Conservation (phyloP, 768 basidiomycete species). For the Termitomyces sp. region DNA sequence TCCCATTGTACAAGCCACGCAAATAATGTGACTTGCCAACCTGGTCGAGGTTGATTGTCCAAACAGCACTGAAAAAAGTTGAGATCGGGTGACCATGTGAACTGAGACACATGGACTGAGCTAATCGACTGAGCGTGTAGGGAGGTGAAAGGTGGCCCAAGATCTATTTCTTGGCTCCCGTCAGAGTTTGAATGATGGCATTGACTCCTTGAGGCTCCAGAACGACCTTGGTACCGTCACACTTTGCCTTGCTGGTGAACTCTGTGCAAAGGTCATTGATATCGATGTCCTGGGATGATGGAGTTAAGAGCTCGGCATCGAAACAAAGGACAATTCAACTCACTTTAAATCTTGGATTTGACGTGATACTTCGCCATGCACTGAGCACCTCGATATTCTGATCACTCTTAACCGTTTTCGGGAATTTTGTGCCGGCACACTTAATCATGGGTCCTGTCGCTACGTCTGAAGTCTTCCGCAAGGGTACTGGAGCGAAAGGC, state of each 20-base stretch:
- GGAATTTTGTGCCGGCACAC: slow-evolving; percentile 65
- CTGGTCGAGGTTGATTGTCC: not conserved
- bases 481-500: slow-evolving; percentile 40
- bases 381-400: slow-evolving; percentile 72
- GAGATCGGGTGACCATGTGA: not conserved
- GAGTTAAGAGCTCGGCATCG: not conserved
- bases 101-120: not conserved
- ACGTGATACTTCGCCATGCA: slow-evolving; percentile 75
- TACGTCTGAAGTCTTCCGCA: slow-evolving; percentile 39
- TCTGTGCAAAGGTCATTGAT: slow-evolving; percentile 75
- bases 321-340: slow-evolving; percentile 14
- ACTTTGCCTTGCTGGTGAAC: slow-evolving; percentile 76
- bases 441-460: slow-evolving; percentile 48
- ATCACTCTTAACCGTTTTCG: slow-evolving; percentile 61
- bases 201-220: slow-evolving; percentile 52
- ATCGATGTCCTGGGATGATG: slow-evolving; percentile 53
- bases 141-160: not conserved
- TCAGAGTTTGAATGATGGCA: slow-evolving; percentile 39
- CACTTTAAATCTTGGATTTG: slow-evolving; percentile 73
- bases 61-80: not conserved
- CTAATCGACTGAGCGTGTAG: not conserved
- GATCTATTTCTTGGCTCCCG: slow-evolving; percentile 17
- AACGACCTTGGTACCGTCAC: slow-evolving; percentile 81
- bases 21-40: not conserved
- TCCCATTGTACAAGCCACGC: not conserved